A percentile compares a stretch with the other conserved stretches of the same genome.
phyloP scores from a whole-genome alignment of 176 grass and related monocot species.

The Ampelocalamus luodianensis region DNA sequence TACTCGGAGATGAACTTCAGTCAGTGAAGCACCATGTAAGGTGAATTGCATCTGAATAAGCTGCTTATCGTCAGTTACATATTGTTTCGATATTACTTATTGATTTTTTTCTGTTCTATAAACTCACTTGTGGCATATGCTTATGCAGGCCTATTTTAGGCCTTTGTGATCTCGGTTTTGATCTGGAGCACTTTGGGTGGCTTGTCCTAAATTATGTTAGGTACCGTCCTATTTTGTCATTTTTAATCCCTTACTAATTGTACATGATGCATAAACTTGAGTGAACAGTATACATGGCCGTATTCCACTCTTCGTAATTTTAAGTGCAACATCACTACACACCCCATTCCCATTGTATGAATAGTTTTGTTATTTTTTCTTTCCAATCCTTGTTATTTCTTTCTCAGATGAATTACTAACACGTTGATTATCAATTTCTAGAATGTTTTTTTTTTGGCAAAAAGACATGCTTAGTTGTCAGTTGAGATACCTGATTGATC shows the following conservation, averaged over 20 bases:
- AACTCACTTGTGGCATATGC: slow-evolving; percentile 47
- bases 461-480: not conserved
- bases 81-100: slow-evolving; percentile 29
- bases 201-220: slow-evolving; percentile 60
- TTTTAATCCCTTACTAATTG: not conserved
- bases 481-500: not conserved
- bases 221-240: slow-evolving; percentile 37
- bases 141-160: slow-evolving; percentile 49
- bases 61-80: slow-evolving; percentile 49
- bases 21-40: slow-evolving; percentile 63
- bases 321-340: slow-evolving; percentile 9
- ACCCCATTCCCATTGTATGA: not conserved
- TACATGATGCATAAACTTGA: not conserved
- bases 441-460: not conserved
- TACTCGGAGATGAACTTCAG: slow-evolving; percentile 99
- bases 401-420: not conserved
- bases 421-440: slow-evolving; percentile 7
- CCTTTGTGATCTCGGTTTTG: slow-evolving; percentile 55
- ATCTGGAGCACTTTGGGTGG: slow-evolving; percentile 62
- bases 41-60: slow-evolving; percentile 54
- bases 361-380: not conserved
- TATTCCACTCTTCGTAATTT: not conserved
- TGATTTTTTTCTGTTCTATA: slow-evolving; percentile 31
- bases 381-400: not conserved
- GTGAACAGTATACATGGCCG: not conserved